phyloP scores from a whole-genome alignment of 352 stramenopile genomes.

The Phytophthora vignae region DNA sequence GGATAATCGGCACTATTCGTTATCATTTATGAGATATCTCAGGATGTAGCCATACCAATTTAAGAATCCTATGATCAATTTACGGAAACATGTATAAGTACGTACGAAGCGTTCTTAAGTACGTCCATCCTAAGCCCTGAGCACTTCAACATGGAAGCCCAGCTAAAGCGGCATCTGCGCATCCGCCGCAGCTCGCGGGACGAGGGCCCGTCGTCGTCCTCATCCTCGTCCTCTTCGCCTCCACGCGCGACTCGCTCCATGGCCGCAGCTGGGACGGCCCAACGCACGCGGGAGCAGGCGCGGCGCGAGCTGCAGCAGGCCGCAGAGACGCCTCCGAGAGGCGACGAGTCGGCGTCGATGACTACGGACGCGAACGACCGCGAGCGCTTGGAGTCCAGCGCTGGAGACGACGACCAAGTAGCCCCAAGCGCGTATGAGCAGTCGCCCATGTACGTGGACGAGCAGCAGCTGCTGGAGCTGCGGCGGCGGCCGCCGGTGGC shows the following conservation, averaged over 20 bases:
- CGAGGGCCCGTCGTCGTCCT: neutral
- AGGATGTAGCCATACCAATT: too few species aligned
- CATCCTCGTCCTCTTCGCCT: neutral
- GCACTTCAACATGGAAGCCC: constrained; percentile 29
- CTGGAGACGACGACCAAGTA: neutral
- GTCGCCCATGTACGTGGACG: constrained; percentile 48
- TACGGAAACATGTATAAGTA: too few species aligned
- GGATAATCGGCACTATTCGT: neutral
- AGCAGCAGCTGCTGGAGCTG: constrained; percentile 38
- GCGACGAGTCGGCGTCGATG: constrained; percentile 13
- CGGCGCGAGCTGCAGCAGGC: constrained; percentile 8
- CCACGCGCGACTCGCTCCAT: constrained; percentile 2
- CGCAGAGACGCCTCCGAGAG: neutral
- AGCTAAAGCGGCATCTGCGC: constrained; percentile 18
- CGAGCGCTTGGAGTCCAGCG: constrained; percentile 5
- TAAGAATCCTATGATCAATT: too few species aligned
- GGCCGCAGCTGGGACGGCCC: constrained; percentile 7
- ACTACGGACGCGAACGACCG: neutral
- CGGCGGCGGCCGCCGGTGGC: constrained; percentile 47
- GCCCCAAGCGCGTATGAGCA: constrained; percentile 26
- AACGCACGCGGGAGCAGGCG: constrained; percentile 20
- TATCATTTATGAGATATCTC: too few species aligned
- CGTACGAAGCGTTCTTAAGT: too few species aligned
- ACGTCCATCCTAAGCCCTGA: too few species aligned
- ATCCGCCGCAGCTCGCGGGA: constrained; percentile 10